These are phyloP conservation scores for Kodamaea sagamina DNA, from an alignment of 805 yeast species.

Conservation along the genomic window DNA sequence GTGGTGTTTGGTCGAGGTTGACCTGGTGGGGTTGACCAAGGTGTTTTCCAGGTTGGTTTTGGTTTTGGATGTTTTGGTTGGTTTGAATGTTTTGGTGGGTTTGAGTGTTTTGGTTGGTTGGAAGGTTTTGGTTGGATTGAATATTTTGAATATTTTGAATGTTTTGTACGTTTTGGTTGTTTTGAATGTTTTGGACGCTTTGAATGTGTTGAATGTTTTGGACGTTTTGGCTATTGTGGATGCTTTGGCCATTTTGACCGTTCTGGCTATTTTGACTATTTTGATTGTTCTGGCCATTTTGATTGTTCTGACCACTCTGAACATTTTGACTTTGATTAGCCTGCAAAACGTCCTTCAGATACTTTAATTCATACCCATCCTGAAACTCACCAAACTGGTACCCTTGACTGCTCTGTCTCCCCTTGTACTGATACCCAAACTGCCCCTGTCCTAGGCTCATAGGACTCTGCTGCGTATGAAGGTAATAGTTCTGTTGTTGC, in stretches of 20 bases:
- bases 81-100: conserved; percentile 1
- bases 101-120: not conserved
- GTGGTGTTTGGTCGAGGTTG: conserved; percentile 11
- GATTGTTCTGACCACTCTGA: not conserved
- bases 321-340: too few relatives aligned
- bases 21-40: conserved; percentile 10
- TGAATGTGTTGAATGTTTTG: not conserved
- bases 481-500: conserved; percentile 24
- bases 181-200: conserved; percentile 2
- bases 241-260: not conserved
- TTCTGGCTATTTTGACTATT: not conserved
- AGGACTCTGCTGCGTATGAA: conserved; percentile 12
- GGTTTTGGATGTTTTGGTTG: conserved; percentile 5
- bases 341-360: too few relatives aligned
- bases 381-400: not conserved
- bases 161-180: not conserved
- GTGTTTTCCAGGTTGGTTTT: not conserved
- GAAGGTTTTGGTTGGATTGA: conserved; percentile 1
- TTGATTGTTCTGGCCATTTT: not conserved
- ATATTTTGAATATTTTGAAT: not conserved
- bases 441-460: conserved; percentile 9
- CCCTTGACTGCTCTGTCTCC: not conserved
- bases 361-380: not conserved
- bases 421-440: not conserved
- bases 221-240: not conserved